These are phyloP conservation scores for Cyclotella choctawhatcheeana DNA, from an alignment of 108 stramenopile species.

Conservation along the genomic window DNA sequence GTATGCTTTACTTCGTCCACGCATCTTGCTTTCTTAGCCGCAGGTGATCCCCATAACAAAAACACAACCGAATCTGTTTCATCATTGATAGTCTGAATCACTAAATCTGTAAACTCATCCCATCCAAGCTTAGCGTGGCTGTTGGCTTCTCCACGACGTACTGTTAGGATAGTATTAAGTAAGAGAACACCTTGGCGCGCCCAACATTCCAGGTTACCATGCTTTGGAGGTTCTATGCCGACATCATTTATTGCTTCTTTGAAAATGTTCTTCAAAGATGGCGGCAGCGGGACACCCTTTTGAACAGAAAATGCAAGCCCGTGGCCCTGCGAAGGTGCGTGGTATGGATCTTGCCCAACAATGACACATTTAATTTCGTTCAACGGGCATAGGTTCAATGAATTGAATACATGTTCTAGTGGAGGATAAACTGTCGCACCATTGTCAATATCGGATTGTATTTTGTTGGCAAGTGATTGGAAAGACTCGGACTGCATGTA, in stretches of 20 bases:
- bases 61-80: slow-evolving; percentile 80
- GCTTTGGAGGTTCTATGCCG: slow-evolving; percentile 54
- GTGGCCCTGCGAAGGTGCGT: slow-evolving; percentile 89
- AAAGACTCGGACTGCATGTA: slow-evolving; percentile 52
- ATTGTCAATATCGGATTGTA: slow-evolving; percentile 31
- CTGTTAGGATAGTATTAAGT: slow-evolving; percentile 97
- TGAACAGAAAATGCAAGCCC: slow-evolving; percentile 92
- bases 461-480: slow-evolving; percentile 28
- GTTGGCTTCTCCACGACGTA: slow-evolving; percentile 88
- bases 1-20: slow-evolving; percentile 59
- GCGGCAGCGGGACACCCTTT: slow-evolving; percentile 81
- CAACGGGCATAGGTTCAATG: slow-evolving; percentile 89
- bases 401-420: slow-evolving; percentile 79
- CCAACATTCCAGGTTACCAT: slow-evolving; percentile 86
- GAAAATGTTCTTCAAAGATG: slow-evolving; percentile 94
- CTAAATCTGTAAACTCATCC: slow-evolving; percentile 94
- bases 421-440: slow-evolving; percentile 89
- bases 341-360: slow-evolving; percentile 99
- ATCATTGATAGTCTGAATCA: slow-evolving; percentile 67
- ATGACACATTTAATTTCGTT: slow-evolving; percentile 89
- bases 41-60: slow-evolving; percentile 98
- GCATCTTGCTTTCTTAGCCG: slow-evolving; percentile 67
- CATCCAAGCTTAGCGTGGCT: slow-evolving; percentile 94
- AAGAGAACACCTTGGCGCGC: slow-evolving; percentile 96
- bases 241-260: slow-evolving; percentile 77